Conservation (phyloP, 768 basidiomycete genomes). For the Tylopilus sp. region DNA sequence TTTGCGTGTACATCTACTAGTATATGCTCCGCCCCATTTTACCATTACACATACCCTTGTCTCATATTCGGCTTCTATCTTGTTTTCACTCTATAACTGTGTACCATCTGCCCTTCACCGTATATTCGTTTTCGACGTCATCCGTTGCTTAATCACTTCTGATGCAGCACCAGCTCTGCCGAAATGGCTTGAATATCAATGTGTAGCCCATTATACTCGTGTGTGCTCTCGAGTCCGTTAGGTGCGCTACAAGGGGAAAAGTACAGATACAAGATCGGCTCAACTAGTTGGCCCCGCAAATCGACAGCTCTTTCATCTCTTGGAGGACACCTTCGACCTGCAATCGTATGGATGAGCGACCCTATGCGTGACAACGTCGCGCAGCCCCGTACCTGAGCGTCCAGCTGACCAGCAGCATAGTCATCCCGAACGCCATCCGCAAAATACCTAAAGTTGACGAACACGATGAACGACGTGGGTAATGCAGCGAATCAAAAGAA, state of each 20-base stretch:
- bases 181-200: slow-evolving; percentile 2
- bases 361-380: neutral
- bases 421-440: slow-evolving; percentile 89
- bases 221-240: neutral
- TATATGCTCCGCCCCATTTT: slow-evolving; percentile 4
- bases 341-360: slow-evolving; percentile 1
- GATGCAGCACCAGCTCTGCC: slow-evolving; percentile 20
- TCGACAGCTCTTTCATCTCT: slow-evolving; percentile 94
- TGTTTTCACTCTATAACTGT: slow-evolving; percentile 19
- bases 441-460: slow-evolving; percentile 64
- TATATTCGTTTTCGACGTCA: slow-evolving; percentile 5
- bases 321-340: slow-evolving; percentile 95
- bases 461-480: neutral
- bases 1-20: slow-evolving; percentile 17
- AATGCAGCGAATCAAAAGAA: neutral
- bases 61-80: slow-evolving; percentile 10
- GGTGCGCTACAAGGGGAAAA: neutral
- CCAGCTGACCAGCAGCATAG: slow-evolving; percentile 94
- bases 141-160: slow-evolving; percentile 11
- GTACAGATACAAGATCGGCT: slow-evolving; percentile 9
- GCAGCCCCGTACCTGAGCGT: slow-evolving; percentile 67
- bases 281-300: slow-evolving; percentile 64
- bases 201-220: slow-evolving; percentile 10
- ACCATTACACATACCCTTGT: slow-evolving; percentile 7
- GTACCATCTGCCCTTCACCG: slow-evolving; percentile 10